A percentile compares a stretch with the other conserved stretches of the same genome.
Conservation (phyloP, 441 rosid genomes). For the Manihot esculenta region DNA sequence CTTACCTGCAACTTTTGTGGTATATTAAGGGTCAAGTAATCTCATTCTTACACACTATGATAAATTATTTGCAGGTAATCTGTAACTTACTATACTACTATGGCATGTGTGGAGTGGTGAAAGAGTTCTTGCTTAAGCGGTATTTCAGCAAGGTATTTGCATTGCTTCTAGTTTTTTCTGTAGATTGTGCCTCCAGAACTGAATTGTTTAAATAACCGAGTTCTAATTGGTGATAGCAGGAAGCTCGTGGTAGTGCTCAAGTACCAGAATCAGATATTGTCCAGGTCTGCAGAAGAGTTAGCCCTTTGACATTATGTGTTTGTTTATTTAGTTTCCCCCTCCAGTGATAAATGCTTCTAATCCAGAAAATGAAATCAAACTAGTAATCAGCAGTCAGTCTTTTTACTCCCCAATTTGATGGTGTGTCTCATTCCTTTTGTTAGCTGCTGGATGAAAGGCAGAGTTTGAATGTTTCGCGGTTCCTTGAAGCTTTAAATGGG, state of each 20-base stretch:
- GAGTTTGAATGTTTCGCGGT: constrained; percentile 65
- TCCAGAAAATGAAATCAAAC: not conserved
- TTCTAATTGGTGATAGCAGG: constrained; percentile 44
- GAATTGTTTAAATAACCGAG: constrained; percentile 15
- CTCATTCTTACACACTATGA: constrained; percentile 18
- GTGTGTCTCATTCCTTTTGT: constrained; percentile 21
- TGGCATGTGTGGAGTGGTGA: constrained; percentile 90
- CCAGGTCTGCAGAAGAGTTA: constrained; percentile 80
- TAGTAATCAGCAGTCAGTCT: not conserved
- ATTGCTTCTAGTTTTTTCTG: constrained; percentile 11
- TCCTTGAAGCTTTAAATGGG: constrained; percentile 86
- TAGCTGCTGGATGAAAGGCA: constrained; percentile 88
- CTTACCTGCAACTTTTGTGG: constrained; percentile 20
- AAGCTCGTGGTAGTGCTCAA: constrained; percentile 78
- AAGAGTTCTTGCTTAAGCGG: constrained; percentile 79
- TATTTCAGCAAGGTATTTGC: constrained; percentile 89
- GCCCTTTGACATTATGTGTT: constrained; percentile 22
- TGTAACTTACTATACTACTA: constrained; percentile 81
- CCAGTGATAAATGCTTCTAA: not conserved
- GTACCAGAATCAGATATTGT: constrained; percentile 84
- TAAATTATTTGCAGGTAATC: constrained; percentile 55
- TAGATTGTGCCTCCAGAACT: not conserved
- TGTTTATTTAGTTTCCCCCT: constrained; percentile 11
- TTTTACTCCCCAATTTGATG: not conserved
- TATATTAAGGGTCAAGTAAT: constrained; percentile 8